A percentile compares a stretch with the other conserved stretches of the same genome.
Evolutionary conservation across 2,329 filamentous ascomycete genomes (phyloP).

Genomic region (Hirsutella minnesotensis): DNA sequence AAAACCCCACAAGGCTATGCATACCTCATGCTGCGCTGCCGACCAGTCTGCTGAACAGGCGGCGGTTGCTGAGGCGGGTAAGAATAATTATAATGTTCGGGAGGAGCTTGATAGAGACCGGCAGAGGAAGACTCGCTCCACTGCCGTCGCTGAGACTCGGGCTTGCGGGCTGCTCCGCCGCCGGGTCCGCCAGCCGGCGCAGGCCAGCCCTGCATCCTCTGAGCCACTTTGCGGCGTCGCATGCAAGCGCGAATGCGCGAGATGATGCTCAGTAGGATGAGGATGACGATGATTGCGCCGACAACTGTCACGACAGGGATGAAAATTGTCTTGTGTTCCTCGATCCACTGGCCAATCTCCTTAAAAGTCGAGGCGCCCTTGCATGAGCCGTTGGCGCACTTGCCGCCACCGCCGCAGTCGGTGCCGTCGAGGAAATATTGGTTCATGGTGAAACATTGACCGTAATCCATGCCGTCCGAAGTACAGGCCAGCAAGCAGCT

Average conservation of each 20-base stretch:
- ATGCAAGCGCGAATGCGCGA: conserved; percentile 25
- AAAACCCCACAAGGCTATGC: conserved; percentile 10
- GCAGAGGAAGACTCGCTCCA: neutral
- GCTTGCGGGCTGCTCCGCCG: neutral
- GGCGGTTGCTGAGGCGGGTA: conserved; percentile 1
- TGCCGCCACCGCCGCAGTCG: conserved; percentile 66
- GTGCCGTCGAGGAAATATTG: conserved; percentile 95
- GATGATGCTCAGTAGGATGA: conserved; percentile 54
- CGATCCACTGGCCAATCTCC: conserved; percentile 66
- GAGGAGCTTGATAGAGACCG: neutral
- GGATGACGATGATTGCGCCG: conserved; percentile 60
- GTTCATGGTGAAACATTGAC: conserved; percentile 62
- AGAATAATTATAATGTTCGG: neutral
- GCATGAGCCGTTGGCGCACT: conserved; percentile 69
- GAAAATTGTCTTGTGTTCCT: conserved; percentile 64
- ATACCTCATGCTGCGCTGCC: conserved; percentile 17
- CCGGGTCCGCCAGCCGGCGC: conserved; percentile 3
- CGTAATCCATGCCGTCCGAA: conserved; percentile 52
- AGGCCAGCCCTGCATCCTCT: conserved; percentile 16
- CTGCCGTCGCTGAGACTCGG: conserved; percentile 1
- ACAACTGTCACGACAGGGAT: conserved; percentile 67
- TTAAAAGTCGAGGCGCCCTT: conserved; percentile 55
- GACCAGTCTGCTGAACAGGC: conserved; percentile 1
- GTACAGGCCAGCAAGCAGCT: conserved; percentile 70
- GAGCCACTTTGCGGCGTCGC: conserved; percentile 12